Conservation (phyloP, 2,329 filamentous ascomycete genomes). For the Zymoseptoria tritici region DNA sequence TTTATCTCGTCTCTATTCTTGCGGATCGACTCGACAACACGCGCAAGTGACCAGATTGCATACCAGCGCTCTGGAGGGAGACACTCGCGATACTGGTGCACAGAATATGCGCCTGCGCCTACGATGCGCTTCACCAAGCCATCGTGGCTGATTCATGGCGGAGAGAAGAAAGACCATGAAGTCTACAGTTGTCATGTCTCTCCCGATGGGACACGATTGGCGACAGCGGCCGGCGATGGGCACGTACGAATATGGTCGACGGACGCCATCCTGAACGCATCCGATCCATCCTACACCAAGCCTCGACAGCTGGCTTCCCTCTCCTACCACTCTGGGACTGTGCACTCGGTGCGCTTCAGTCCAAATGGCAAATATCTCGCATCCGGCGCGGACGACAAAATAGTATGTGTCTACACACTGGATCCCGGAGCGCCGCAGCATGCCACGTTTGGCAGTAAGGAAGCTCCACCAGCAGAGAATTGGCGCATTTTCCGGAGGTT, state of each 20-base stretch:
- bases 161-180: constrained; percentile 96
- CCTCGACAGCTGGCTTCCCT: constrained; percentile 95
- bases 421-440: constrained; percentile 72
- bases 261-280: constrained; percentile 79
- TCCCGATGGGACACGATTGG: constrained; percentile 82
- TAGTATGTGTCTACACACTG: constrained; percentile 92
- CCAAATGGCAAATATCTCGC: constrained; percentile 91
- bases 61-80: background rate
- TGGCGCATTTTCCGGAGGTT: constrained; percentile 93
- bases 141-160: constrained; percentile 90
- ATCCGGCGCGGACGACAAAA: constrained; percentile 96
- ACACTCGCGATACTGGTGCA: background rate
- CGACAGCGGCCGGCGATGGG: constrained; percentile 93
- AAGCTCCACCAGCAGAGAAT: constrained; percentile 88
- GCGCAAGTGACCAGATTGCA: background rate
- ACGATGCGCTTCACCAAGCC: constrained; percentile 73
- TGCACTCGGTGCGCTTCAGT: constrained; percentile 94
- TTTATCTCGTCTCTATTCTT: background rate
- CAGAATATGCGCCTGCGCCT: constrained; percentile 2
- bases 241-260: constrained; percentile 98
- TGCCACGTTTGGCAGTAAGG: constrained; percentile 76
- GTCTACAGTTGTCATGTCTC: constrained; percentile 98
- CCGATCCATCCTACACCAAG: constrained; percentile 61
- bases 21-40: background rate
- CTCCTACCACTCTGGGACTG: constrained; percentile 96